These are phyloP conservation scores for Trichaptum fuscoviolaceum DNA, from an alignment of 768 basidiomycete genomes.

Conservation along the genomic window DNA sequence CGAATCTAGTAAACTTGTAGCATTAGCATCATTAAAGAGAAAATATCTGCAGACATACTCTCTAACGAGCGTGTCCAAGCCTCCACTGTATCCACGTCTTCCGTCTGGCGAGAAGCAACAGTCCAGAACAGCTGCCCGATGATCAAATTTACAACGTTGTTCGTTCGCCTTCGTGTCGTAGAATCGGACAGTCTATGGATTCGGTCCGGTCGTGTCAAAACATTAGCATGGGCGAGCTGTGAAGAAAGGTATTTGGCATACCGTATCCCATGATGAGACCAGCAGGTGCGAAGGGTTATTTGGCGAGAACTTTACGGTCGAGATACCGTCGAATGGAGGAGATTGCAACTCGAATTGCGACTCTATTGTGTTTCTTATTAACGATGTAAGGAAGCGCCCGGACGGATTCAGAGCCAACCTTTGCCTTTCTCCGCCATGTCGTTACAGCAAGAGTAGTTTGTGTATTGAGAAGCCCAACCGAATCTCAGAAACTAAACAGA, in stretches of 20 bases:
- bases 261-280: slow-evolving; percentile 88
- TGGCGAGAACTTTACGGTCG: slow-evolving; percentile 76
- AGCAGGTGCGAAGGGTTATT: slow-evolving; percentile 72
- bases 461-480: not conserved
- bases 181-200: slow-evolving; percentile 55
- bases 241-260: slow-evolving; percentile 25
- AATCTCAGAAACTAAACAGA: too few species aligned
- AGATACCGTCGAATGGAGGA: slow-evolving; percentile 83
- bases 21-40: not conserved
- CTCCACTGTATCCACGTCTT: slow-evolving; percentile 74
- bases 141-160: slow-evolving; percentile 77
- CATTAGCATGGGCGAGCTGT: slow-evolving; percentile 19
- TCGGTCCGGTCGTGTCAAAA: slow-evolving; percentile 25
- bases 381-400: not conserved
- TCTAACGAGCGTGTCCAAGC: slow-evolving; percentile 77
- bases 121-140: slow-evolving; percentile 84
- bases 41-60: slow-evolving; percentile 50
- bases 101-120: slow-evolving; percentile 66
- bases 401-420: not conserved
- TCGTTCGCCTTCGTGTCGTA: slow-evolving; percentile 53
- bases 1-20: slow-evolving; percentile 47
- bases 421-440: not conserved
- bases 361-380: not conserved
- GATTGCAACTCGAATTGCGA: slow-evolving; percentile 44
- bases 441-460: not conserved